Evolutionary conservation across 2,329 filamentous ascomycete genomes (phyloP).

Genomic region (Fusarium dlaminii): DNA sequence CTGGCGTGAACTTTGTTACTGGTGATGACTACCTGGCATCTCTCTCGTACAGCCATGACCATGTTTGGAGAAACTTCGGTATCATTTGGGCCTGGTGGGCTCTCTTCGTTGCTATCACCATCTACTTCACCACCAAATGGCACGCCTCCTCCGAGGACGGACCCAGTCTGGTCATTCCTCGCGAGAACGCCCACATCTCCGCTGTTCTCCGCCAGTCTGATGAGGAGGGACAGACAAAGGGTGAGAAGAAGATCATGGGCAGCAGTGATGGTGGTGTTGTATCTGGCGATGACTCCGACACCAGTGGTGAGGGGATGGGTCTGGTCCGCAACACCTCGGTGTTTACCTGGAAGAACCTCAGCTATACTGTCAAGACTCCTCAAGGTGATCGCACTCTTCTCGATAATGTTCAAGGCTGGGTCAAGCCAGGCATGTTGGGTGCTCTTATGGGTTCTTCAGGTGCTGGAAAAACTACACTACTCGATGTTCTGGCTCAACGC

Average conservation of each 20-base stretch:
- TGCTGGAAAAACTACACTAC: conserved; percentile 85
- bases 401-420: conserved; percentile 84
- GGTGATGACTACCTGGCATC: conserved; percentile 68
- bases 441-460: conserved; percentile 85
- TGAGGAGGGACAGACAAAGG: conserved; percentile 56
- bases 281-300: conserved; percentile 16
- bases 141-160: conserved; percentile 61
- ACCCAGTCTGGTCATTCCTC: conserved; percentile 67
- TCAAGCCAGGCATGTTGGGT: conserved; percentile 80
- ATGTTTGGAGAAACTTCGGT: conserved; percentile 70
- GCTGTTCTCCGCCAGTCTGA: conserved; percentile 49
- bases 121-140: conserved; percentile 67
- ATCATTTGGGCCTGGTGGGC: conserved; percentile 72
- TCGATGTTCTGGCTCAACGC: conserved; percentile 83
- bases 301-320: conserved; percentile 42
- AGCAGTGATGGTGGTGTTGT: conserved; percentile 20
- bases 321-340: conserved; percentile 71
- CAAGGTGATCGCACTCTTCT: conserved; percentile 73
- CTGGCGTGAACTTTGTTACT: conserved; percentile 58
- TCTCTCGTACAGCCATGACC: conserved; percentile 61
- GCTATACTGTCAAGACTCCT: conserved; percentile 72
- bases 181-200: conserved; percentile 61
- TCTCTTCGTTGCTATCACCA: conserved; percentile 66
- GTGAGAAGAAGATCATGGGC: conserved; percentile 28
- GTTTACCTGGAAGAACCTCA: conserved; percentile 79